A percentile compares a stretch with the other conserved stretches of the same genome.
These are phyloP conservation scores for Fusarium compactum DNA, from an alignment of 2,329 filamentous ascomycete genomes.

Conservation along the genomic window DNA sequence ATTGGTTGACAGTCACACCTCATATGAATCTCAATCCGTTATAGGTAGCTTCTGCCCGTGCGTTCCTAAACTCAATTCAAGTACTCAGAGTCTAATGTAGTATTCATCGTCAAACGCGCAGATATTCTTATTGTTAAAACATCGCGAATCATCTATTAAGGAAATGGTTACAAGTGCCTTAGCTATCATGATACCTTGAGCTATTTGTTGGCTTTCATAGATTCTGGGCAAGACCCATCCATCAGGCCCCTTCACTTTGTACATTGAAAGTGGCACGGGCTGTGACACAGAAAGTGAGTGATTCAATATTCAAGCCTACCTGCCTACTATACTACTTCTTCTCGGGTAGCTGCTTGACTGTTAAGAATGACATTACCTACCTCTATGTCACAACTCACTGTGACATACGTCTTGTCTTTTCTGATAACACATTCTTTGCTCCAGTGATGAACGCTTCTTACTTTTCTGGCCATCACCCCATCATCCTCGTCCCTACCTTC, in stretches of 20 bases:
- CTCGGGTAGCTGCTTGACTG: background rate
- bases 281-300: conserved; percentile 17
- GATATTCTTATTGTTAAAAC: background rate
- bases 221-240: background rate
- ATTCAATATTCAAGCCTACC: background rate
- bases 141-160: conserved; percentile 3
- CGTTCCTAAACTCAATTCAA: background rate
- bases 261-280: background rate
- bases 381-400: background rate
- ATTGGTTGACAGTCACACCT: background rate
- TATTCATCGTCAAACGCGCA: background rate
- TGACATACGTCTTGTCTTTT: background rate
- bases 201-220: background rate
- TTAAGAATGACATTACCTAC: conserved; percentile 1
- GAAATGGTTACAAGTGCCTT: background rate
- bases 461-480: background rate
- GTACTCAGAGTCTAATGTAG: conserved; percentile 10
- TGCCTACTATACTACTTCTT: background rate
- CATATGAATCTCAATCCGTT: background rate
- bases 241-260: background rate
- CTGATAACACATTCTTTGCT: background rate
- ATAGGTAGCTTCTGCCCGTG: background rate
- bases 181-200: conserved; percentile 19
- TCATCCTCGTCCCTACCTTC: background rate
- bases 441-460: background rate